These are phyloP conservation scores for Eutrema japonicum DNA, from an alignment of 345 rosid genomes.

Conservation along the genomic window DNA sequence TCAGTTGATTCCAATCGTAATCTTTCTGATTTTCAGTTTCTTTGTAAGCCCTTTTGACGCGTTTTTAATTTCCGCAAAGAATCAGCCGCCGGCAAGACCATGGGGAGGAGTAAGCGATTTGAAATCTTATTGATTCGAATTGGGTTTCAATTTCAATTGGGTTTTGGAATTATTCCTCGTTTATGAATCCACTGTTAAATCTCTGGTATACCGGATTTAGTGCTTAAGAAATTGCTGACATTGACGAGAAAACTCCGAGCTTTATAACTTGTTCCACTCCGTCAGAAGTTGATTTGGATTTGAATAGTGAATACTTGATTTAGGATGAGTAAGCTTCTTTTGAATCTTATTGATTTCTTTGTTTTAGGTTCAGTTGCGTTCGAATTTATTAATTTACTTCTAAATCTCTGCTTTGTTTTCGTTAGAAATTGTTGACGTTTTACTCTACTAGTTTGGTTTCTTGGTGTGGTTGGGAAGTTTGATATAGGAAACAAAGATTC, in stretches of 20 bases:
- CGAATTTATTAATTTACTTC: no score
- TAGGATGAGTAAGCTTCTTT: no score
- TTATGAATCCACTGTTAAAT: background rate
- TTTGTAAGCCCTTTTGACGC: slow-evolving; percentile 49
- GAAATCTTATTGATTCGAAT: slow-evolving; percentile 9
- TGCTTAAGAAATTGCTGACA: no score
- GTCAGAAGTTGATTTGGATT: no score
- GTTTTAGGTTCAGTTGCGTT: background rate
- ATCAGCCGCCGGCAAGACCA: slow-evolving; percentile 40
- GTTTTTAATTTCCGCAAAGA: slow-evolving; percentile 1
- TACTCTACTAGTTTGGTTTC: background rate
- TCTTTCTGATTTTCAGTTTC: slow-evolving; percentile 43
- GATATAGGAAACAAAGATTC: slow-evolving; percentile 12
- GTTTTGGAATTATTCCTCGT: background rate
- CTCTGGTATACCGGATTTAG: no score
- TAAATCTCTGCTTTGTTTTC: background rate
- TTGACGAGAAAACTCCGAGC: no score
- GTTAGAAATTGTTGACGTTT: background rate
- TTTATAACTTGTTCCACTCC: no score
- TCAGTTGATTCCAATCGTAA: slow-evolving; percentile 33
- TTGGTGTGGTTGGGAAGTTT: background rate
- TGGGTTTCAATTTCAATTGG: background rate
- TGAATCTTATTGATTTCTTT: background rate
- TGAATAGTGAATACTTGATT: no score
- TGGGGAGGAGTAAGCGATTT: slow-evolving; percentile 75